A percentile compares a stretch with the other conserved stretches of the same genome.
phyloP scores from a whole-genome alignment of 2,329 filamentous ascomycete genomes.

The Emmonsia crescens region DNA sequence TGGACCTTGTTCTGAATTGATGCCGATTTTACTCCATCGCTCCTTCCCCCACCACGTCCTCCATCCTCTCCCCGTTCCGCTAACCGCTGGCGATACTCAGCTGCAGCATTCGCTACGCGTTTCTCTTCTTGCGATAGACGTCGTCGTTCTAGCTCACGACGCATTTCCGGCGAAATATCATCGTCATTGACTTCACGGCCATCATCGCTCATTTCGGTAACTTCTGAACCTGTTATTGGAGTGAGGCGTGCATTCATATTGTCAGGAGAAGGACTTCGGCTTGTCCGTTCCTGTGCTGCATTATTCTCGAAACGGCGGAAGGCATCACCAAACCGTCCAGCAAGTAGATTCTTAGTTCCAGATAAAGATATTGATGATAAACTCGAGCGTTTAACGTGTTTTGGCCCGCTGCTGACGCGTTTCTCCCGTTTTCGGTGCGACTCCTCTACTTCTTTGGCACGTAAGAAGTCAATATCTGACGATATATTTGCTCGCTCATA shows the following conservation, averaged over 20 bases:
- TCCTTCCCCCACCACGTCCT: conserved; percentile 26
- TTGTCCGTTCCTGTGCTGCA: conserved; percentile 15
- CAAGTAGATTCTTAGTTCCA: conserved; percentile 70
- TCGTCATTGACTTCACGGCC: conserved; percentile 58
- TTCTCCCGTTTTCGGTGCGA: conserved; percentile 47
- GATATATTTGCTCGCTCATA: conserved; percentile 48
- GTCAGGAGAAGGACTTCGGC: conserved; percentile 37
- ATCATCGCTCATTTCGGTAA: conserved; percentile 57
- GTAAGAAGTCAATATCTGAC: conserved; percentile 74
- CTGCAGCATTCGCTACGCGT: conserved; percentile 76
- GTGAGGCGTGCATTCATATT: conserved; percentile 42
- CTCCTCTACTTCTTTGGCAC: conserved; percentile 58
- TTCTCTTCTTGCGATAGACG: conserved; percentile 78
- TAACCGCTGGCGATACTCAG: conserved; percentile 71
- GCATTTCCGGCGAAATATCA: conserved; percentile 73
- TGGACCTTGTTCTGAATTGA: conserved; percentile 89
- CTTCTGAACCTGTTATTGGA: conserved; percentile 66
- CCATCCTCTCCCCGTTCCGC: conserved; percentile 48
- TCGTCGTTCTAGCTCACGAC: conserved; percentile 75
- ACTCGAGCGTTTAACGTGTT: conserved; percentile 61
- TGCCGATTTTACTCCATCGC: conserved; percentile 54
- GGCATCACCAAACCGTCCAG: conserved; percentile 81
- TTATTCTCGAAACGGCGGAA: conserved; percentile 78
- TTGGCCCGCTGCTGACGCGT: conserved; percentile 46
- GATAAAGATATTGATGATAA: conserved; percentile 57